phyloP scores from a whole-genome alignment of 2,329 filamentous ascomycete genomes.

The Fusarium sp. region DNA sequence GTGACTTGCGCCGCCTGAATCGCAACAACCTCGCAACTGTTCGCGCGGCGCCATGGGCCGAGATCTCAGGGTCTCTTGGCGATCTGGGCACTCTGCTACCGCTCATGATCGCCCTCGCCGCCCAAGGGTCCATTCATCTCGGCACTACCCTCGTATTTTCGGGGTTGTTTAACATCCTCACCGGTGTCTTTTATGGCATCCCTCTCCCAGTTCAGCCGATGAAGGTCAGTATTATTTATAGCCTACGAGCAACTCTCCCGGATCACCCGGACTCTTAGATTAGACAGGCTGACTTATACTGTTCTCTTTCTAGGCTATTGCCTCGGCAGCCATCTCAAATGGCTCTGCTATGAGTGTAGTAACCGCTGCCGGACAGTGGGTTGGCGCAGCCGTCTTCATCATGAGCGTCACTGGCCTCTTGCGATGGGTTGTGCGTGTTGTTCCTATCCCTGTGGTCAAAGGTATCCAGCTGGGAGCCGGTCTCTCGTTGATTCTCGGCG shows the following conservation, averaged over 20 bases:
- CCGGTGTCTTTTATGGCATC: constrained; percentile 85
- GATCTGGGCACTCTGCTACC: constrained; percentile 92
- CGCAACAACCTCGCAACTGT: constrained; percentile 63
- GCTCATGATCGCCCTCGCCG: constrained; percentile 86
- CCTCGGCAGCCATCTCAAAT: constrained; percentile 85
- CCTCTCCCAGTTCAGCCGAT: constrained; percentile 93
- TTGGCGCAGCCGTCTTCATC: constrained; percentile 77
- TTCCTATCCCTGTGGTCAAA: constrained; percentile 90
- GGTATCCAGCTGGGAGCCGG: constrained; percentile 96
- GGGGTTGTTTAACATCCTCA: constrained; percentile 86
- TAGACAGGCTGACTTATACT: neutral
- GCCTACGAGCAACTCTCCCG: neutral
- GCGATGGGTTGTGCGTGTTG: constrained; percentile 75
- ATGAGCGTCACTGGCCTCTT: constrained; percentile 86
- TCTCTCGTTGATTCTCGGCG: constrained; percentile 82
- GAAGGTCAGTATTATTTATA: constrained; percentile 60
- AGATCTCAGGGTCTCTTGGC: constrained; percentile 88
- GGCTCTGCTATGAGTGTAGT: constrained; percentile 65
- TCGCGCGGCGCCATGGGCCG: constrained; percentile 64
- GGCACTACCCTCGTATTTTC: constrained; percentile 89
- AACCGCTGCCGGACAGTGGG: constrained; percentile 83
- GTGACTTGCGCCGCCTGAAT: constrained; percentile 50
- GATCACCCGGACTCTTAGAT: neutral
- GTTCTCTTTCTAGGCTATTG: constrained; percentile 73
- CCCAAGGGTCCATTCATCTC: constrained; percentile 83